phyloP scores from a whole-genome alignment of 306 rosid species.

The Trifolium pratense region DNA sequence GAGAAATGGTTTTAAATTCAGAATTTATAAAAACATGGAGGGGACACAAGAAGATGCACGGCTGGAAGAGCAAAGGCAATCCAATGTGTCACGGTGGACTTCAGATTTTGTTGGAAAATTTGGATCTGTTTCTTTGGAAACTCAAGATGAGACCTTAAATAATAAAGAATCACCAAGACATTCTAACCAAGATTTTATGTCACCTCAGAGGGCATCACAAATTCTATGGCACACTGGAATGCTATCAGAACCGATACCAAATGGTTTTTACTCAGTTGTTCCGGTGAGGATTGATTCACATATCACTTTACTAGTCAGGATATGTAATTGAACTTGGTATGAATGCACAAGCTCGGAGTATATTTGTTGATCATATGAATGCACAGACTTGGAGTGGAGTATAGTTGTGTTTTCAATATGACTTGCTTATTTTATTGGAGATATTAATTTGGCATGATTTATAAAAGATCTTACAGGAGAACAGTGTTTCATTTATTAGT shows the following conservation, averaged over 20 bases:
- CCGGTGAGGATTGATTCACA: conserved; percentile 61
- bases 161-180: conserved; percentile 61
- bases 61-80: conserved; percentile 68
- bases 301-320: conserved; percentile 24
- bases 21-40: conserved; percentile 73
- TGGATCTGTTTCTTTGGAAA: conserved; percentile 81
- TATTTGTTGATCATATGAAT: conserved; percentile 7
- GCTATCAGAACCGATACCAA: conserved; percentile 90
- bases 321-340: conserved; percentile 30
- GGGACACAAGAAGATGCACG: conserved; percentile 75
- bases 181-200: conserved; percentile 62
- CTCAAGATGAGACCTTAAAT: conserved; percentile 71
- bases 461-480: background rate
- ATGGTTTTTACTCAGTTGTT: conserved; percentile 91
- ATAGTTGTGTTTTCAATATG: conserved; percentile 12
- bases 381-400: background rate
- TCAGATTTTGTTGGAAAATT: conserved; percentile 80
- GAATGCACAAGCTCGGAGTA: background rate
- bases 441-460: background rate
- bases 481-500: conserved; percentile 1
- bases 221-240: conserved; percentile 89
- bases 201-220: conserved; percentile 86
- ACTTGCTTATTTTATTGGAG: conserved; percentile 21
- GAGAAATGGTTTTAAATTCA: conserved; percentile 77
- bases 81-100: conserved; percentile 87